phyloP scores from a whole-genome alignment of 352 stramenopile genomes.

The Thalassiosira sp. region DNA sequence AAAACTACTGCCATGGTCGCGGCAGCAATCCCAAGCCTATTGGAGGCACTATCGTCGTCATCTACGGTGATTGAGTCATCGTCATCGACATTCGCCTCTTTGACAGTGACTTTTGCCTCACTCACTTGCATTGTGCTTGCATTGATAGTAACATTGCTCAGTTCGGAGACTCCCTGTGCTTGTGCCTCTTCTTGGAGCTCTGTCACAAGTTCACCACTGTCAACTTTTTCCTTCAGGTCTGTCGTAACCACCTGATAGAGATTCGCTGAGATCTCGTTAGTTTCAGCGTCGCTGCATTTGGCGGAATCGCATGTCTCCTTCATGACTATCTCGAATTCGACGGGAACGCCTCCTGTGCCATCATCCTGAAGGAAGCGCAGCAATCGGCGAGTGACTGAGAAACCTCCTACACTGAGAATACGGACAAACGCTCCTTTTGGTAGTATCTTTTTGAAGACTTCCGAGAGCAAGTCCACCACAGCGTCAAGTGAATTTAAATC shows the following conservation, averaged over 20 bases:
- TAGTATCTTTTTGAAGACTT: slow-evolving; percentile 24
- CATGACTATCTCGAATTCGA: slow-evolving; percentile 49
- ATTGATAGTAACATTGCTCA: background rate
- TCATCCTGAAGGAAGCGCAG: slow-evolving; percentile 35
- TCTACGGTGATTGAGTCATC: background rate
- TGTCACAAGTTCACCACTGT: no score
- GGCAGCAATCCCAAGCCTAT: background rate
- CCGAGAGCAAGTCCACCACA: slow-evolving; percentile 33
- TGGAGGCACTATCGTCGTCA: background rate
- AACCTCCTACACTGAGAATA: slow-evolving; percentile 36
- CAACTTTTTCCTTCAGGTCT: no score
- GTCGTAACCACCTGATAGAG: no score
- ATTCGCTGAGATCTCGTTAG: no score
- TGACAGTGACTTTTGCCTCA: background rate
- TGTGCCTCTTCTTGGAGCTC: background rate
- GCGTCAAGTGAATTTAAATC: slow-evolving; percentile 28
- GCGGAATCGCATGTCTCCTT: no score
- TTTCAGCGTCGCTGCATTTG: no score
- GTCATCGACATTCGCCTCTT: background rate
- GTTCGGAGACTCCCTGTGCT: background rate
- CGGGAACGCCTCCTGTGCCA: slow-evolving; percentile 20
- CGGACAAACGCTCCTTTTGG: slow-evolving; percentile 36
- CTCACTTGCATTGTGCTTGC: background rate
- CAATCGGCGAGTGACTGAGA: slow-evolving; percentile 24
- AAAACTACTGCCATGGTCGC: background rate